Percentiles rank a stretch among this genome's conserved stretches.
Conservation (phyloP, 352 stramenopile genomes). For the Phytopythium mirpurense region DNA sequence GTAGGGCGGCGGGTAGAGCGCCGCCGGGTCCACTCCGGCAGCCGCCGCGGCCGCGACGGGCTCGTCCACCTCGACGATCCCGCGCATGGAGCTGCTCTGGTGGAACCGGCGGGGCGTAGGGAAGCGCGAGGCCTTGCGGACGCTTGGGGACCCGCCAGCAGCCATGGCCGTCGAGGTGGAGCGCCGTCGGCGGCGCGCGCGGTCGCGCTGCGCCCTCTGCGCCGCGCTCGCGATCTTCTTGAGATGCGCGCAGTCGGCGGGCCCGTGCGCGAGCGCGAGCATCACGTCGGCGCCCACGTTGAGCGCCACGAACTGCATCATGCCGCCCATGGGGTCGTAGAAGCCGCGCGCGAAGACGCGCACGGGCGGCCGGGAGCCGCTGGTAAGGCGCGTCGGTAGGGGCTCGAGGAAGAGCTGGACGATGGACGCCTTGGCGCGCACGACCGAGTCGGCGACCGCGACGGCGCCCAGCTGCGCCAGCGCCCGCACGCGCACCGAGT, state of each 20-base stretch:
- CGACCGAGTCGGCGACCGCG: conserved; percentile 26
- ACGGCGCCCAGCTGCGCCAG: conserved; percentile 24
- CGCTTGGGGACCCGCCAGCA: neutral
- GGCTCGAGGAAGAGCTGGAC: conserved; percentile 46
- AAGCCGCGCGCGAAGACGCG: conserved; percentile 51
- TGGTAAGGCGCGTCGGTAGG: neutral
- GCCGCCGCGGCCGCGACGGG: no score
- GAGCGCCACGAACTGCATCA: conserved; percentile 44
- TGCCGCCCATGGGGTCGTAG: conserved; percentile 46
- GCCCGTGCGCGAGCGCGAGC: conserved; percentile 28
- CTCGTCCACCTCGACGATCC: conserved; percentile 27
- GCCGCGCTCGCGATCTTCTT: conserved; percentile 56
- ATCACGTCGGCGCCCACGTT: conserved; percentile 35
- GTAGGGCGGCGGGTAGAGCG: no score
- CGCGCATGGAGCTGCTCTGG: conserved; percentile 17
- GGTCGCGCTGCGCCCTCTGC: conserved; percentile 22
- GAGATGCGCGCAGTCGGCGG: conserved; percentile 43
- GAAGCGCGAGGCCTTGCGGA: conserved; percentile 10
- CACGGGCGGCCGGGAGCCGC: conserved; percentile 19
- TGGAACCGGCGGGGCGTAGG: neutral
- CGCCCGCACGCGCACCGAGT: conserved; percentile 58
- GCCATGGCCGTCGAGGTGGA: conserved; percentile 13
- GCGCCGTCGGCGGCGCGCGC: conserved; percentile 14
- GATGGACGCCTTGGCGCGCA: conserved; percentile 38
- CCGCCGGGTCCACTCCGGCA: no score